Conservation (phyloP, 805 yeast genomes). For the Yarrowia bubula region DNA sequence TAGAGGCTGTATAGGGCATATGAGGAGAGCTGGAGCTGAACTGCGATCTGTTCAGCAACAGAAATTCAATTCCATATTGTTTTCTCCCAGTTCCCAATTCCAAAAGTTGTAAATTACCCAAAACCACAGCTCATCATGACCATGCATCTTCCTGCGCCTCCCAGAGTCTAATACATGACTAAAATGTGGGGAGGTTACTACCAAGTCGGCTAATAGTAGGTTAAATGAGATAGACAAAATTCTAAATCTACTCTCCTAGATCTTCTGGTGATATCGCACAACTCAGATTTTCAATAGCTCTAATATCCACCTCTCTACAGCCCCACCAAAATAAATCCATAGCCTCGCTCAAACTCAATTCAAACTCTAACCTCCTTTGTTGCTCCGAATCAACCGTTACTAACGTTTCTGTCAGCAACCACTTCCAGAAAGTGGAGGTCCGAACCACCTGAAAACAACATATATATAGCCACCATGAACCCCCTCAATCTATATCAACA, state of each 20-base stretch:
- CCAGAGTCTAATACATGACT: neutral
- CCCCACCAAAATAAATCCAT: neutral
- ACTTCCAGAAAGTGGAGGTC: neutral
- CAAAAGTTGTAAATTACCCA: too few species aligned
- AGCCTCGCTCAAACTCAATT: neutral
- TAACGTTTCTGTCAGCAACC: neutral
- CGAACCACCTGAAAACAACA: neutral
- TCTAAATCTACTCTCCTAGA: too few species aligned
- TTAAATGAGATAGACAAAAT: neutral
- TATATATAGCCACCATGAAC: neutral
- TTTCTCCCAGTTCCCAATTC: neutral
- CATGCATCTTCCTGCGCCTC: neutral
- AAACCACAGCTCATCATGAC: neutral
- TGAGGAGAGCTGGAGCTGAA: too few species aligned
- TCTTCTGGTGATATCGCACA: too few species aligned
- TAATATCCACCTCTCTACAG: neutral
- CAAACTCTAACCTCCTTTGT: neutral
- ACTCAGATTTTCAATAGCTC: too few species aligned
- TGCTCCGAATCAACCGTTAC: neutral
- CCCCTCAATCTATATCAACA: neutral
- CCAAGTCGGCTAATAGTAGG: too few species aligned
- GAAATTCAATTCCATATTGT: too few species aligned
- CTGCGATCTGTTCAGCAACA: too few species aligned
- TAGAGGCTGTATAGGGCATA: neutral
- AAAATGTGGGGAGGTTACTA: neutral